A percentile compares a stretch with the other conserved stretches of the same genome.
phyloP scores from a whole-genome alignment of 352 stramenopile species.

The Phytophthora pini region DNA sequence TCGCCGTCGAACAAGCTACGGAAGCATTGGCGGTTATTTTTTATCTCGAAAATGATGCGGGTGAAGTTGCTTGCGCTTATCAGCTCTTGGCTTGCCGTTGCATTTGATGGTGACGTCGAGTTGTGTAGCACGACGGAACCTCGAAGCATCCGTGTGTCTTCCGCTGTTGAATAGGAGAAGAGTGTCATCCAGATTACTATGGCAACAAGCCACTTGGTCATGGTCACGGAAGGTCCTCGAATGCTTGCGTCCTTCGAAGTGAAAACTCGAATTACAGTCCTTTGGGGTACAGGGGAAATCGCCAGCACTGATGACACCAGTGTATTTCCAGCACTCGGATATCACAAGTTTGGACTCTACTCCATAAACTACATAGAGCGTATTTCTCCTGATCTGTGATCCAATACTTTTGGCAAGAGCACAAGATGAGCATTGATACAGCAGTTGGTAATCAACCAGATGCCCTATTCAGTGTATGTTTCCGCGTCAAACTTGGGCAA shows the following conservation, averaged over 20 bases:
- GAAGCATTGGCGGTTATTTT: conserved; percentile 17
- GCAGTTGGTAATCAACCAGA: conserved; percentile 6
- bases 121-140: conserved; percentile 3
- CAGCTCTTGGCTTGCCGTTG: conserved; percentile 8
- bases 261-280: neutral
- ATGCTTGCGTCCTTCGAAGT: neutral
- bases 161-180: neutral
- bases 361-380: conserved; percentile 54
- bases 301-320: neutral
- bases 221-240: neutral
- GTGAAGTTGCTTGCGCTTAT: conserved; percentile 13
- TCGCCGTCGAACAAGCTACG: conserved; percentile 11
- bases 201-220: neutral
- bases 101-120: neutral
- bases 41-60: conserved; percentile 8
- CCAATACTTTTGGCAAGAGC: conserved; percentile 11
- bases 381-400: conserved; percentile 68
- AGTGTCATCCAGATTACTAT: conserved; percentile 1
- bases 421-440: conserved; percentile 41
- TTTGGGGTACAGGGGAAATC: neutral
- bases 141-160: conserved; percentile 3
- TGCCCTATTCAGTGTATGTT: too few relatives aligned
- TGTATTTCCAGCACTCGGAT: too few relatives aligned
- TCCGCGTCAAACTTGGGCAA: too few relatives aligned
- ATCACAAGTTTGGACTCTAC: neutral